Conservation (phyloP, 495 filamentous ascomycete species). For the Hyaloscypha bicolor region DNA sequence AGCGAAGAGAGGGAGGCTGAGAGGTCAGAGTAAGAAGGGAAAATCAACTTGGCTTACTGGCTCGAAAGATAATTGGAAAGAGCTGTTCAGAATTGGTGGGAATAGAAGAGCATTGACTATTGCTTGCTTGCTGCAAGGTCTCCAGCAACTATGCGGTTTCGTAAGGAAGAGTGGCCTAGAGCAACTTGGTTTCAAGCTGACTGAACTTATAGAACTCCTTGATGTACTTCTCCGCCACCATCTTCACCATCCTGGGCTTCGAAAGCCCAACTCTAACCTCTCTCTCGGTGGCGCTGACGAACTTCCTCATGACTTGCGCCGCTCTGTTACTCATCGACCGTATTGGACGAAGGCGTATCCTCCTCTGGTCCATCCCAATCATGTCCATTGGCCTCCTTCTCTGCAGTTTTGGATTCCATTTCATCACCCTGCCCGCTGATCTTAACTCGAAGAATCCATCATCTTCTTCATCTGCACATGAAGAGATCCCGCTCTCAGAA, state of each 20-base stretch:
- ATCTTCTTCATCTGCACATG: constrained; percentile 33
- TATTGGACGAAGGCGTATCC: constrained; percentile 76
- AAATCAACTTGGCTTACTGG: constrained; percentile 22
- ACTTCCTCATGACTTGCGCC: constrained; percentile 77
- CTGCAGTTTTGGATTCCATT: constrained; percentile 68
- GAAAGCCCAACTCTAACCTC: constrained; percentile 78
- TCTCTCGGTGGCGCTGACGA: constrained; percentile 79
- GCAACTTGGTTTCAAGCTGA: neutral
- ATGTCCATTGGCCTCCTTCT: constrained; percentile 75
- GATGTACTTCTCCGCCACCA: constrained; percentile 95
- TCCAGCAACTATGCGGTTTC: constrained; percentile 93
- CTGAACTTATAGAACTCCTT: constrained; percentile 67
- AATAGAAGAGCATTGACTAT: constrained; percentile 81
- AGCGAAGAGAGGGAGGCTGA: constrained; percentile 38
- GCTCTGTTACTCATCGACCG: constrained; percentile 80
- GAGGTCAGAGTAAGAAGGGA: constrained; percentile 31
- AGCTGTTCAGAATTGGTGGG: constrained; percentile 60
- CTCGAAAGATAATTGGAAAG: constrained; percentile 50
- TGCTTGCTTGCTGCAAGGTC: constrained; percentile 80
- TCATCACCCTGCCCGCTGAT: constrained; percentile 48
- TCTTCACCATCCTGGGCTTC: constrained; percentile 82
- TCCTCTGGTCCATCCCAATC: constrained; percentile 81
- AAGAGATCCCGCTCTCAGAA: constrained; percentile 43
- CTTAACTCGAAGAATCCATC: constrained; percentile 34
- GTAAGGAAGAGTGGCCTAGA: constrained; percentile 44